phyloP scores from a whole-genome alignment of 1,284 basidiomycete species.

The Retiboletus fuscus region DNA sequence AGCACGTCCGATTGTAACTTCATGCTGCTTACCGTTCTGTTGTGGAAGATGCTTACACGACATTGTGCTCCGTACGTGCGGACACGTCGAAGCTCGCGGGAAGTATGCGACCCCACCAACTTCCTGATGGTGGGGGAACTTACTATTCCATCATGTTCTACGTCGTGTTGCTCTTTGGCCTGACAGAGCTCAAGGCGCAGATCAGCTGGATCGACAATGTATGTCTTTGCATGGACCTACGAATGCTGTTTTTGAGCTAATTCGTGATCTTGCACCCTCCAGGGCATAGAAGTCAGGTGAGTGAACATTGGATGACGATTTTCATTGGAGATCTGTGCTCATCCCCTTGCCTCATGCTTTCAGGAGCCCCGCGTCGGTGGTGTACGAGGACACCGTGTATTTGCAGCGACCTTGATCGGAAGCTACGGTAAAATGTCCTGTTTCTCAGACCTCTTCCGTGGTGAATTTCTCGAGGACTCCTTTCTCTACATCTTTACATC shows the following conservation, averaged over 20 bases:
- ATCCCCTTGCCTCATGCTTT: background rate
- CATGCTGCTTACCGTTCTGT: constrained; percentile 11
- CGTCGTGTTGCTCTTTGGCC: constrained; percentile 55
- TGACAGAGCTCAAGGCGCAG: constrained; percentile 59
- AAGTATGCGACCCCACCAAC: constrained; percentile 31
- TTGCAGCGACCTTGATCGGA: constrained; percentile 19
- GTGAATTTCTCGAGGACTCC: background rate
- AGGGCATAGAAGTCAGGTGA: constrained; percentile 47
- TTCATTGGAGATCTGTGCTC: background rate
- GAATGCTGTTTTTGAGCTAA: constrained; percentile 4
- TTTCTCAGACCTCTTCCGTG: too few species aligned
- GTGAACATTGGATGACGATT: constrained; percentile 18
- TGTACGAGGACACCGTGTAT: constrained; percentile 49
- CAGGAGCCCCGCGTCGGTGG: constrained; percentile 53
- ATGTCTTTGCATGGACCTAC: constrained; percentile 9
- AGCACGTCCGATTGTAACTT: background rate
- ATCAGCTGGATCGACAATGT: constrained; percentile 57
- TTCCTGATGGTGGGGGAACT: constrained; percentile 33
- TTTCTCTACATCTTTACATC: background rate
- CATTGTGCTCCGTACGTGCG: constrained; percentile 51
- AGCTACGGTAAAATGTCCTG: background rate
- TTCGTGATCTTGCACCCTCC: background rate
- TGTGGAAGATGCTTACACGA: constrained; percentile 48
- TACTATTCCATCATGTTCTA: constrained; percentile 53
- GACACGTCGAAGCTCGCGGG: constrained; percentile 49